Evolutionary conservation across 805 yeast genomes (phyloP), one percentile per base, ranked within the genome.

Genomic region (Candida ficus): DNA sequence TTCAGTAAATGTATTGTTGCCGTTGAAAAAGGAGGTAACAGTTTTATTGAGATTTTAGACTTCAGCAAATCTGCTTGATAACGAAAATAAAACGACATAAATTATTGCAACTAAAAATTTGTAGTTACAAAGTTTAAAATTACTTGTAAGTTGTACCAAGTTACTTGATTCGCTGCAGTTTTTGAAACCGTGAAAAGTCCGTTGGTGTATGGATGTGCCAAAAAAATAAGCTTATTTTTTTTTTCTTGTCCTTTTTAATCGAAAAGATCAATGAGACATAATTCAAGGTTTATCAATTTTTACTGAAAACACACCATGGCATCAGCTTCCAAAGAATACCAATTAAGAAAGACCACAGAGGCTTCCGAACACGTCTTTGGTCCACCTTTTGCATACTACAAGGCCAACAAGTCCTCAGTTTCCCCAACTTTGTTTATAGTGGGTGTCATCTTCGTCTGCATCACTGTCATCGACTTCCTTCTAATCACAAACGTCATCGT

Each of bases 1-100:
- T 77, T 80, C 48, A 75, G 83, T 44, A 72, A 89, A 38, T 84
- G 97, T 57, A 86, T 91, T 29, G 91, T 95, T 17, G 98, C 99
- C 0, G 93, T 90, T 9, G 95, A 88, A 58, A 71, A 78, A 41
- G 78, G 73, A 29, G 75, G 75, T 9, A 73, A 71, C 46, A 87
- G 96, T 3, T 83, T 68, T 56, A 79, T 93, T 44, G 97, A 90
- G 60, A 80, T 93, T 22, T 64, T 89, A 36, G 96, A 89, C 58
- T 91, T 87, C 63, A 82, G 85, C 18, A 40, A 37, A 23, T 37
- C 49, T 14, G 54, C 51, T 27, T 49, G 33, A 29, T 19, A n/a
- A n/a, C n/a, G n/a, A n/a, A n/a, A n/a, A n/a, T n/a, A n/a, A n/a
- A n/a, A n/a, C n/a, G n/a, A n/a, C n/a, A n/a, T n/a, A n/a, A n/a